Base-by-base conservation (phyloP, 2,329 filamentous ascomycete species). In the Aspergillus intermedius region DNA sequence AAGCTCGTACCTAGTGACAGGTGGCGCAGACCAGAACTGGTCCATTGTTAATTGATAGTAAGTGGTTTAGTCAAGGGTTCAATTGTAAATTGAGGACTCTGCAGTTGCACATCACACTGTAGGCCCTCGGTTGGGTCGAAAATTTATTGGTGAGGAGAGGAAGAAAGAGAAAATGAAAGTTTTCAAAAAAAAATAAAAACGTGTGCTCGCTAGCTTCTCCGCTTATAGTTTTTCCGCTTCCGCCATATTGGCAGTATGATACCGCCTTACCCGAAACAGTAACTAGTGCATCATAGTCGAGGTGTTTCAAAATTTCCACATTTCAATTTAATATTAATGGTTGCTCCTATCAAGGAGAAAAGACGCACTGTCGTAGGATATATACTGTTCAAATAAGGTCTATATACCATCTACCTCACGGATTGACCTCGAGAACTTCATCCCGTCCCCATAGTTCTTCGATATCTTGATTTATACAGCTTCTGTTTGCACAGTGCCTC, bases 21-120 rank as follows among this genome's bases (percentile, higher is more conserved):
- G 83, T 61, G 83, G 83, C 59, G 80, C 77, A 57, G 77, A 74
- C 79, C 80, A 84, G 65, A 84, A 85, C 54, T 74, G 72, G 68
- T 84, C 81, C 77, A 82, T 80, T 49, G 54, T 46, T 48, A 46
- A 48, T 58, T 50, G 30, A 39, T 40, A 41, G 47, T 40, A 49
- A 44, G 17, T 43, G 5, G 13, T 17, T 15, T 17, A 5, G 5
- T 35, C 6, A 5, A 35, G 13, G 17, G 13, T 17, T 13, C 12
- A 7, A n/a, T 35, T 35, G 3, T 8, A 7, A 5, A 35, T 35
- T 35, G 5, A 17, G 13, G 13, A 35, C 3, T 35, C 13, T 35
- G n/a, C 25, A 19, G 19, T 17, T 35, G 28, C 32, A 23, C 23
- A 23, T 39, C 34, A 40, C n/a, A 45, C 28, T 32, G 9, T 22